Base-by-base conservation (phyloP, 2,329 filamentous ascomycete genomes). In the Botryotinia narcissicola region DNA sequence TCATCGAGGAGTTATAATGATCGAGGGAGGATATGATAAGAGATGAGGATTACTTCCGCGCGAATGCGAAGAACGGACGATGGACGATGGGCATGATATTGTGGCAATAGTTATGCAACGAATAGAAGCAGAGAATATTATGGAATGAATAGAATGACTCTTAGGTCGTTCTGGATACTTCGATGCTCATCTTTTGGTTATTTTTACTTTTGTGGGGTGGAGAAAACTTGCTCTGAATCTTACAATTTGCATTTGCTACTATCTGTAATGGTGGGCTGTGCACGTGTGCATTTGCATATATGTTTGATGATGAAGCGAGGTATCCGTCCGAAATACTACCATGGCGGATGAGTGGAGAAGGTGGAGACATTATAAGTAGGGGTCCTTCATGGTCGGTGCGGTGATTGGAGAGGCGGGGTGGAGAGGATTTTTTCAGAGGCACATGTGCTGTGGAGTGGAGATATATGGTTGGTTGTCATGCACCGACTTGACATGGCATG, bases 151-250 rank as follows among this genome's bases (percentile, higher is more conserved):
- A 12, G 51, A 35, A 60, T 70, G 37, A 44, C 67, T 70, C 16
- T 60, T 35, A 70, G 51, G 67, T 70, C 22, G 37, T 70, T 68
- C 64, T 68, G 46, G 64, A 68, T 54, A 68, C 46, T 68, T 68
- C 46, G 25, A 68, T 54, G 25, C 32, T 37, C 44, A 51, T 67
- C 7, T 63, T 22, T 68, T 68, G 32, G 32, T 20, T 40, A 22
- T 25, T 63, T 54, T 40, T 22, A 16, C 16, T 29, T 46, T 67
- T 37, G 64, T 54, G 64, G 46, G 35, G 46, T 40, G 8, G 35
- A 54, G 42, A 68, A 67, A 40, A 54, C 42, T 54, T 54, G 35
- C 48, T 42, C 35, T 16, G 16, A 54, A 68, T 68, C 46, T 57
- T 54, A 48, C 46, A 25, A 51, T 29, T 68, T 40, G 46, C 32